Percentiles rank a stretch among this genome's conserved stretches.
Evolutionary conservation across 2,329 filamentous ascomycete genomes (phyloP).

Genomic region (Colletotrichum camelliae): DNA sequence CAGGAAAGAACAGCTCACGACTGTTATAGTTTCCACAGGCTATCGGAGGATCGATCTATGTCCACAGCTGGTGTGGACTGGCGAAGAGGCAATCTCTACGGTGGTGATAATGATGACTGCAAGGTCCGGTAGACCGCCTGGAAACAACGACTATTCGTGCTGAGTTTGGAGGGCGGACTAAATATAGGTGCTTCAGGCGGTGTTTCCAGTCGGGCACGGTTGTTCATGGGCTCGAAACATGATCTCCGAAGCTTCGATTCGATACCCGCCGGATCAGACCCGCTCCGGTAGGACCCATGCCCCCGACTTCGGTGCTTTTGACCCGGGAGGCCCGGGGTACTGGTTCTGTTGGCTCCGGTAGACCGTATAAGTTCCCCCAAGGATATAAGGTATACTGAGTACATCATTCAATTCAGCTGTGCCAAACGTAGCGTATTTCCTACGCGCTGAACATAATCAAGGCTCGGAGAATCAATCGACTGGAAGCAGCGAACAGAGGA

Average conservation of each 20-base stretch:
- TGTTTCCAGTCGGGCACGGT: not conserved
- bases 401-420: not conserved
- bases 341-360: not conserved
- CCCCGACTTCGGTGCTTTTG: not conserved
- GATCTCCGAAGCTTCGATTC: not conserved
- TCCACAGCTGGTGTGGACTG: not conserved
- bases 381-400: not conserved
- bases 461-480: not conserved
- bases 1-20: not conserved
- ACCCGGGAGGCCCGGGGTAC: not conserved
- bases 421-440: accelerated
- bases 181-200: not conserved
- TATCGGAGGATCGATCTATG: not conserved
- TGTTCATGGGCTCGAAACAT: not conserved
- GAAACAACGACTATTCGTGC: not conserved
- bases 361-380: not conserved
- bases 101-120: not conserved
- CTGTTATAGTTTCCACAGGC: not conserved
- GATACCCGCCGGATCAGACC: not conserved
- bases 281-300: not conserved
- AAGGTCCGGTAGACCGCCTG: not conserved
- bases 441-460: not conserved
- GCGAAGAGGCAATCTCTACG: not conserved
- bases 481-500: not conserved
- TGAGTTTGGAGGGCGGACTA: not conserved